These are phyloP conservation scores for Rhodotorula kratochvilovae DNA, from an alignment of 768 basidiomycete genomes.

Conservation along the genomic window DNA sequence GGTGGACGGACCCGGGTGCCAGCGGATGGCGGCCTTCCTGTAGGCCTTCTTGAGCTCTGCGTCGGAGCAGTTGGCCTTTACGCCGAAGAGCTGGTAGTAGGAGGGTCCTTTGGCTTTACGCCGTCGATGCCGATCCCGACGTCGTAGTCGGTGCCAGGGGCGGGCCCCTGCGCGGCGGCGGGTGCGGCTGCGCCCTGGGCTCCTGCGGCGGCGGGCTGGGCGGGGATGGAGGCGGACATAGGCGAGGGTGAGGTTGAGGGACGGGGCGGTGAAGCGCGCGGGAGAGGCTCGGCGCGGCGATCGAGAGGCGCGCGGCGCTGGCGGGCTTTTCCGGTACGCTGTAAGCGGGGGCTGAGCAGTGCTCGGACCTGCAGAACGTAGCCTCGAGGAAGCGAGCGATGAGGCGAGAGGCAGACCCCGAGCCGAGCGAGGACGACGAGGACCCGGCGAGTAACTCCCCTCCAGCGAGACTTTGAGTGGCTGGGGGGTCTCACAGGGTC, in stretches of 20 bases:
- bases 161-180: not conserved
- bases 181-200: not conserved
- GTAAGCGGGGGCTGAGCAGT: no score
- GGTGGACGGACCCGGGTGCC: conserved; percentile 47
- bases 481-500: no score
- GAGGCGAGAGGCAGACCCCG: no score
- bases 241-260: not conserved
- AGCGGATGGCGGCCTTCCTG: conserved; percentile 88
- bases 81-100: conserved; percentile 77
- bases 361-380: no score
- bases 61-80: conserved; percentile 58
- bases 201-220: not conserved
- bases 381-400: no score
- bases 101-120: conserved; percentile 42
- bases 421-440: no score
- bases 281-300: no score
- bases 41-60: conserved; percentile 56
- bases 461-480: no score
- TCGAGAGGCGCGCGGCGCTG: no score
- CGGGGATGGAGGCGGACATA: no score
- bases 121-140: conserved; percentile 18
- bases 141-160: conserved; percentile 7
- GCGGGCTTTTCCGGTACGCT: no score
- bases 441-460: no score
- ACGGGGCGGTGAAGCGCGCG: not conserved